A percentile compares a stretch with the other conserved stretches of the same genome.
Conservation (phyloP, 2,329 filamentous ascomycete species). For the Claviceps cyperi region DNA sequence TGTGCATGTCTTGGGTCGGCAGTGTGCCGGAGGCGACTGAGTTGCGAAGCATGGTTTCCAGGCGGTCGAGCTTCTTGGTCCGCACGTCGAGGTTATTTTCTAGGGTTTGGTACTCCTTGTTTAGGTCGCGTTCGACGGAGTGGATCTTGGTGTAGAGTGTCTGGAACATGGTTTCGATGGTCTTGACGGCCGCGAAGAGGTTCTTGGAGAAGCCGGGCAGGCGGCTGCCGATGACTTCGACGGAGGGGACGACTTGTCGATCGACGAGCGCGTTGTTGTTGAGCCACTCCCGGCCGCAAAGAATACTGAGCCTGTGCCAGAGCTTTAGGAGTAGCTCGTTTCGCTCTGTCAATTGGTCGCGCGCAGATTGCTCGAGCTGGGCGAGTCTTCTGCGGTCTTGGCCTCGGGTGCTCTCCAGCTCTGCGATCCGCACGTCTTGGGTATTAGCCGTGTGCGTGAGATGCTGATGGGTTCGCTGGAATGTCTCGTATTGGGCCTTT, state of each 20-base stretch:
- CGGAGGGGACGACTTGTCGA: slow-evolving; percentile 64
- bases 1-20: slow-evolving; percentile 27
- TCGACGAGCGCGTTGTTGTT: slow-evolving; percentile 82
- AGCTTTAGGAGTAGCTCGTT: slow-evolving; percentile 78
- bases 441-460: slow-evolving; percentile 74
- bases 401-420: slow-evolving; percentile 68
- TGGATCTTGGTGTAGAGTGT: slow-evolving; percentile 71
- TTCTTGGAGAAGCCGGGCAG: slow-evolving; percentile 84
- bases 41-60: slow-evolving; percentile 67
- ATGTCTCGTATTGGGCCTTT: slow-evolving; percentile 74
- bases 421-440: slow-evolving; percentile 69
- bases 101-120: slow-evolving; percentile 76
- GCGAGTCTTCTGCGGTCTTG: slow-evolving; percentile 66
- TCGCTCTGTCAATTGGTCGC: slow-evolving; percentile 77
- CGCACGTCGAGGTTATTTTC: slow-evolving; percentile 69
- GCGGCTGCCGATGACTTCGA: slow-evolving; percentile 76
- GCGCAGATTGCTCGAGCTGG: slow-evolving; percentile 63
- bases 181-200: slow-evolving; percentile 72
- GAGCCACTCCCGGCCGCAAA: slow-evolving; percentile 87
- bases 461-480: slow-evolving; percentile 75
- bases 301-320: slow-evolving; percentile 73
- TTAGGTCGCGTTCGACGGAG: slow-evolving; percentile 75
- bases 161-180: slow-evolving; percentile 65
- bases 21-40: slow-evolving; percentile 37
- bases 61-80: slow-evolving; percentile 70